Conservation (phyloP, 2,329 filamentous ascomycete species). For the Beauveria medogensis region DNA sequence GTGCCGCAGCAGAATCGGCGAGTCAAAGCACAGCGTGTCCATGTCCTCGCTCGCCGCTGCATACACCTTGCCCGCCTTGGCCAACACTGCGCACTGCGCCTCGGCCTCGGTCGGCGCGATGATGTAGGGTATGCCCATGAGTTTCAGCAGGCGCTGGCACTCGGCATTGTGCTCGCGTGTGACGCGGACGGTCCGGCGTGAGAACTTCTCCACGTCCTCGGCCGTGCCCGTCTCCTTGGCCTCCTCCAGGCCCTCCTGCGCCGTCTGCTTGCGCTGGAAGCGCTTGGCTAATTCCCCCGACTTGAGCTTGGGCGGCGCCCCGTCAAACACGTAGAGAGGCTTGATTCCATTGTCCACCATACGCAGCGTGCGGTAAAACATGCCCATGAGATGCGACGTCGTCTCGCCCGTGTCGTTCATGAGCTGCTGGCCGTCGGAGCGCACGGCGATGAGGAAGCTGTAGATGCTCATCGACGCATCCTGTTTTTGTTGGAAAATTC, state of each 20-base stretch:
- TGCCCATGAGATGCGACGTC: constrained; percentile 96
- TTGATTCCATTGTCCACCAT: constrained; percentile 99
- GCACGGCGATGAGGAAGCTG: constrained; percentile 95
- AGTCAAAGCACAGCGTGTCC: constrained; percentile 94
- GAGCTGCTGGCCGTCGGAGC: constrained; percentile 92
- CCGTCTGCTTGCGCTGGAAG: constrained; percentile 89
- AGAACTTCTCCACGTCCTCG: constrained; percentile 97
- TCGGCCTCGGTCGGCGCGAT: constrained; percentile 95
- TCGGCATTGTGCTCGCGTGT: constrained; percentile 96
- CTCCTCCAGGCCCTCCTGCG: constrained; percentile 82
- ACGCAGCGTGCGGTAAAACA: constrained; percentile 97
- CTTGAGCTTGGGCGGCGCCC: constrained; percentile 93
- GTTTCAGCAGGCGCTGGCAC: constrained; percentile 79
- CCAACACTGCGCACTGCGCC: constrained; percentile 88
- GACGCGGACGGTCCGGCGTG: constrained; percentile 81
- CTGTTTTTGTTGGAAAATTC: constrained; percentile 15
- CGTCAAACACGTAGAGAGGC: constrained; percentile 95
- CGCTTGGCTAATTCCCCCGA: constrained; percentile 94
- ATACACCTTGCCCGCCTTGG: constrained; percentile 88
- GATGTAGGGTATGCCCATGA: constrained; percentile 96
- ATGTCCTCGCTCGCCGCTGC: constrained; percentile 97
- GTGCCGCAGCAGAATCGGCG: constrained; percentile 83
- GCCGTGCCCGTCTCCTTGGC: constrained; percentile 96
- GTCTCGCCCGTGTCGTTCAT: constrained; percentile 94
- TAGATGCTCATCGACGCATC: constrained; percentile 90